A percentile compares a stretch with the other conserved stretches of the same genome.
These are phyloP conservation scores for Talaromyces albobiverticillius DNA, from an alignment of 2,329 filamentous ascomycete species.

Conservation along the genomic window DNA sequence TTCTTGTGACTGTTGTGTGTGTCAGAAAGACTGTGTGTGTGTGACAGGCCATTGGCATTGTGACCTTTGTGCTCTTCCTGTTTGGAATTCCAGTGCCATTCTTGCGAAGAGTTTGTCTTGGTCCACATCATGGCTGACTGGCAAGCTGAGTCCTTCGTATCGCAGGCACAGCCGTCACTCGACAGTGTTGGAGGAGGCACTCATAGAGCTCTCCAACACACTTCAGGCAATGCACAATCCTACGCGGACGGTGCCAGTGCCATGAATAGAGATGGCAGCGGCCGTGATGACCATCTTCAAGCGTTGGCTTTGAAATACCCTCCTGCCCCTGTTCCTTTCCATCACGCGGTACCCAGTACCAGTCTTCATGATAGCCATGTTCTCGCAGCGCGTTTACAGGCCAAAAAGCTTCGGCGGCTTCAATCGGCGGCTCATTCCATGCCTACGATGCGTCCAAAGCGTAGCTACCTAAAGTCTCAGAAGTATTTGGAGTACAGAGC, in stretches of 20 bases:
- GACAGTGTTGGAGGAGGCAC: slow-evolving; percentile 32
- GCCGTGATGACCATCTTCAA: slow-evolving; percentile 34
- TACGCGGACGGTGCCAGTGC: slow-evolving; percentile 33
- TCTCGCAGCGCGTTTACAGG: slow-evolving; percentile 30
- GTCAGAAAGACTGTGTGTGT: slow-evolving; percentile 19
- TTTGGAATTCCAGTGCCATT: slow-evolving; percentile 40
- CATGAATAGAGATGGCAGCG: slow-evolving; percentile 25
- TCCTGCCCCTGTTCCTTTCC: slow-evolving; percentile 25
- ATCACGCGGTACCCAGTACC: slow-evolving; percentile 24
- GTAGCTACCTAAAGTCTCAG: slow-evolving; percentile 39
- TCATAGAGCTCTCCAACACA: slow-evolving; percentile 39
- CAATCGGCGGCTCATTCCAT: slow-evolving; percentile 29
- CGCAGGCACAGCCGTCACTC: slow-evolving; percentile 33
- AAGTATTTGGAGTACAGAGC: slow-evolving; percentile 45
- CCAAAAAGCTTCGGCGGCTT: slow-evolving; percentile 34
- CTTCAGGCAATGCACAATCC: slow-evolving; percentile 43
- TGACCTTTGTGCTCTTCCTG: slow-evolving; percentile 28
- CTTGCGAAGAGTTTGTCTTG: slow-evolving; percentile 33
- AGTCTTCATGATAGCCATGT: slow-evolving; percentile 25
- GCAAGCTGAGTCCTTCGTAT: slow-evolving; percentile 38
- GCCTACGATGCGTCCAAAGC: slow-evolving; percentile 16
- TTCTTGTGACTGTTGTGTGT: slow-evolving; percentile 33
- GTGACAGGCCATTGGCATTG: slow-evolving; percentile 38
- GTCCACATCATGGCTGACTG: slow-evolving; percentile 40
- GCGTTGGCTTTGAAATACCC: slow-evolving; percentile 36